Evolutionary conservation across 2,329 filamentous ascomycete species (phyloP).

Genomic region (Saccharata proteae): DNA sequence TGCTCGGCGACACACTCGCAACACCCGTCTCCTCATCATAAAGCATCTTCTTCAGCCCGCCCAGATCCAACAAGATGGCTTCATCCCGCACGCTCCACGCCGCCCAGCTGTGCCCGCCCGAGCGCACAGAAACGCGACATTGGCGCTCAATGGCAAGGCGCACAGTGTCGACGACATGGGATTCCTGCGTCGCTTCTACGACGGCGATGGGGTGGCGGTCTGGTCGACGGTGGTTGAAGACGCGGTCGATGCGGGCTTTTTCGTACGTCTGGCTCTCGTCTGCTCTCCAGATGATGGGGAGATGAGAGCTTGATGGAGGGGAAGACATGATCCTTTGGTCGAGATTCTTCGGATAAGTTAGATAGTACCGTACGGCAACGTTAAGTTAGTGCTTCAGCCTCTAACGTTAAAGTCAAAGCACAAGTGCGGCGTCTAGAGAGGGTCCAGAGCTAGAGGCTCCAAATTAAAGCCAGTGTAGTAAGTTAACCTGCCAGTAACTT

Average conservation of each 20-base stretch:
- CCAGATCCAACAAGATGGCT: slow-evolving; percentile 32
- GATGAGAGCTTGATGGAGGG: too few relatives aligned
- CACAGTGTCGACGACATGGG: slow-evolving; percentile 17
- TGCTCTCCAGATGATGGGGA: slow-evolving; percentile 12
- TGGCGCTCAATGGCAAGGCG: slow-evolving; percentile 23
- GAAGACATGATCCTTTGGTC: too few relatives aligned
- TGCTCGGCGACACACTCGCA: slow-evolving; percentile 34
- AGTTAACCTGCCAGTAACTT: too few relatives aligned
- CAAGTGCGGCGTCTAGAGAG: too few relatives aligned
- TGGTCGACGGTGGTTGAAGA: slow-evolving; percentile 34
- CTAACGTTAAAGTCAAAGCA: too few relatives aligned
- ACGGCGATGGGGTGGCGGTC: slow-evolving; percentile 30
- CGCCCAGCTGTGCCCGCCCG: slow-evolving; percentile 39
- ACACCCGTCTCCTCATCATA: slow-evolving; percentile 28
- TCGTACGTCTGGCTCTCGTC: slow-evolving; percentile 19
- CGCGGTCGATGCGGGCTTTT: slow-evolving; percentile 26
- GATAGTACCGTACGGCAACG: too few relatives aligned
- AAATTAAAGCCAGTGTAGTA: too few relatives aligned
- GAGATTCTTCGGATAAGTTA: too few relatives aligned
- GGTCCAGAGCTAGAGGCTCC: too few relatives aligned
- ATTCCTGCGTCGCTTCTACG: slow-evolving; percentile 24
- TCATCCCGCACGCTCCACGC: slow-evolving; percentile 38
- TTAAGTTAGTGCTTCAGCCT: too few relatives aligned
- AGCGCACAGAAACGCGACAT: slow-evolving; percentile 33
- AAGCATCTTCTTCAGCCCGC: slow-evolving; percentile 26